phyloP scores from a whole-genome alignment of 228 moss, liverwort and hornwort species.

The Sphagnum magellanicum region DNA sequence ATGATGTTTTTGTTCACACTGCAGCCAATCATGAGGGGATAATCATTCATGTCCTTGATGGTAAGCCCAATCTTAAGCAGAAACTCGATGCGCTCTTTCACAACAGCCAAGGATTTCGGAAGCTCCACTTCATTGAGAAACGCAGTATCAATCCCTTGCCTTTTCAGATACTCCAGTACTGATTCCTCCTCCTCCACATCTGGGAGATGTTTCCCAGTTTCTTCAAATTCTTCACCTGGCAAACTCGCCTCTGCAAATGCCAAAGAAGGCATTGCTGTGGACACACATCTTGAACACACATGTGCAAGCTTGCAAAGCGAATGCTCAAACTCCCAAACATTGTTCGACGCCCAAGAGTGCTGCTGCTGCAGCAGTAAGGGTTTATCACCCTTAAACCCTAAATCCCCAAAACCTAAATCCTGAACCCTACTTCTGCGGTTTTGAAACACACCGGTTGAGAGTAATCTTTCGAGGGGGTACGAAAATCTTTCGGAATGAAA shows the following conservation, averaged over 20 bases:
- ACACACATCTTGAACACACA: conserved; percentile 2
- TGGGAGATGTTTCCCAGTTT: conserved; percentile 48
- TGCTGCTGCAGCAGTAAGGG: too few species aligned
- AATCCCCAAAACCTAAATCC: not conserved
- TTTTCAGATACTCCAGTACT: conserved; percentile 48
- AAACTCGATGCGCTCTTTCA: conserved; percentile 64
- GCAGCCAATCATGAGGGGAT: conserved; percentile 78
- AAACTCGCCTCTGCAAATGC: conserved; percentile 42
- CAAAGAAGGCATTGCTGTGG: conserved; percentile 1
- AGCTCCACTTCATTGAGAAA: conserved; percentile 54
- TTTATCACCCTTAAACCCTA: not conserved
- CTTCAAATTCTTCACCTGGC: conserved; percentile 31
- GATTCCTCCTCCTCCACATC: conserved; percentile 39
- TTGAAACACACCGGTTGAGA: too few species aligned
- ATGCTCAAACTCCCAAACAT: not conserved
- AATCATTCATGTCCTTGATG: conserved; percentile 59
- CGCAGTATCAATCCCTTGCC: conserved; percentile 33
- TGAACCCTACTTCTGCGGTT: too few species aligned
- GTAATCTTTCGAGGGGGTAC: too few species aligned
- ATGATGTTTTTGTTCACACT: conserved; percentile 91
- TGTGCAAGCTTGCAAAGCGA: not conserved
- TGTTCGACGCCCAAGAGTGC: not conserved
- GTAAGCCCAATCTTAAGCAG: conserved; percentile 58
- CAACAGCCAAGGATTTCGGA: conserved; percentile 53
- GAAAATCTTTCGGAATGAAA: too few species aligned